These are phyloP conservation scores for Neonectria ditissima DNA, from an alignment of 2,329 filamentous ascomycete species.

Conservation along the genomic window DNA sequence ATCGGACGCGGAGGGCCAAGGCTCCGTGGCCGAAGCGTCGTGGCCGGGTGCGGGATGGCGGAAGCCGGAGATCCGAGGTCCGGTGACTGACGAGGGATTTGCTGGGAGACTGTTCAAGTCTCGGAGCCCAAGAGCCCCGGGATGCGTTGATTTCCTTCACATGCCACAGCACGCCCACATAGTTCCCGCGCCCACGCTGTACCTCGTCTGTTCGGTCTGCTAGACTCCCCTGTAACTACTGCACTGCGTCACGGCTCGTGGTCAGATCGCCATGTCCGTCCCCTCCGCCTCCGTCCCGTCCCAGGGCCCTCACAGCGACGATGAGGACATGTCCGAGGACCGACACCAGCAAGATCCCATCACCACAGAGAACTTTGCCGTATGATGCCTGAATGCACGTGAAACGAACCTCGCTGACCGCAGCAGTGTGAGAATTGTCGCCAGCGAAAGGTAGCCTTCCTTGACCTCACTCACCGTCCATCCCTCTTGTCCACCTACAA, in stretches of 20 bases:
- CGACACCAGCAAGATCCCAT: constrained; percentile 2
- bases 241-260: too few species aligned
- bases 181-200: background rate
- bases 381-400: background rate
- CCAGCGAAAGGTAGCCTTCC: constrained; percentile 9
- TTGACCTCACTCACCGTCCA: background rate
- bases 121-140: constrained; percentile 1
- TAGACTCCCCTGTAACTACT: too few species aligned
- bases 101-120: too few species aligned
- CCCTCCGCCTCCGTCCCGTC: background rate
- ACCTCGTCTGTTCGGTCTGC: background rate
- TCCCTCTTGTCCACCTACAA: background rate
- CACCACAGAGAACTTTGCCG: constrained; percentile 13
- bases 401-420: background rate
- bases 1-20: constrained; percentile 1
- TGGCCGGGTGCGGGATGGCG: background rate
- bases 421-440: constrained; percentile 19
- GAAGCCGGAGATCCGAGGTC: background rate
- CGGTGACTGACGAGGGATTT: background rate
- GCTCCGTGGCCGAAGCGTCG: background rate
- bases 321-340: constrained; percentile 13
- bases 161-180: background rate
- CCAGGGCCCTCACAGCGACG: background rate
- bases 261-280: background rate
- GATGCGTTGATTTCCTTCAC: background rate